A percentile compares a stretch with the other conserved stretches of the same genome.
phyloP scores from a whole-genome alignment of 306 rosid species.

The Trifolium pratense region DNA sequence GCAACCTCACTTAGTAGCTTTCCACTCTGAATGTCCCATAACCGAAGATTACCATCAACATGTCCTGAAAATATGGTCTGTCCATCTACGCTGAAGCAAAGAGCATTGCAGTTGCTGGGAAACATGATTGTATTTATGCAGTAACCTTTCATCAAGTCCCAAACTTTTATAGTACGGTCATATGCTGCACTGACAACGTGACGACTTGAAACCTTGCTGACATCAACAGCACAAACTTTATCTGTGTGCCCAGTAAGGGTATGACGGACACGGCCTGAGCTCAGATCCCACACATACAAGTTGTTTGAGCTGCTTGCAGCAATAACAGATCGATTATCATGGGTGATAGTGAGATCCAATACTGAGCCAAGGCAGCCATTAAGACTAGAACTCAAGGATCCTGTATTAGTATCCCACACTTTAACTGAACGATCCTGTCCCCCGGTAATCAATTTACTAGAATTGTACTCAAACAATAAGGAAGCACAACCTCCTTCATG shows the following conservation, averaged over 20 bases:
- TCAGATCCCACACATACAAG: slow-evolving; percentile 84
- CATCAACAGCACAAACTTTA: slow-evolving; percentile 97
- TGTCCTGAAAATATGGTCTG: slow-evolving; percentile 91
- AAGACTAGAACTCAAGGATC: slow-evolving; percentile 65
- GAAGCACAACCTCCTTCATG: slow-evolving; percentile 98
- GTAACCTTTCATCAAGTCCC: slow-evolving; percentile 96
- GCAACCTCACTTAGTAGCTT: slow-evolving; percentile 89
- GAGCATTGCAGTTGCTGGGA: slow-evolving; percentile 85
- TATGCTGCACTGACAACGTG: slow-evolving; percentile 90
- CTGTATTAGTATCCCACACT: slow-evolving; percentile 88
- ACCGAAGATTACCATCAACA: slow-evolving; percentile 89
- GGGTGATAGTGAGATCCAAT: slow-evolving; percentile 82
- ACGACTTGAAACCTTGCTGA: slow-evolving; percentile 85
- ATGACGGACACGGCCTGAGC: slow-evolving; percentile 82
- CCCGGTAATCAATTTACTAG: slow-evolving; percentile 81
- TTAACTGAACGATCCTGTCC: slow-evolving; percentile 91
- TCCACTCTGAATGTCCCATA: slow-evolving; percentile 90
- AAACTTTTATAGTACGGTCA: slow-evolving; percentile 93
- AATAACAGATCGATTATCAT: slow-evolving; percentile 82
- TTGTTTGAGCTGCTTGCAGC: slow-evolving; percentile 99
- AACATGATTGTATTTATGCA: slow-evolving; percentile 86
- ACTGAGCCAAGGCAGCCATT: slow-evolving; percentile 94
- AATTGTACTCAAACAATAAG: slow-evolving; percentile 74
- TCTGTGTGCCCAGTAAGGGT: slow-evolving; percentile 91
- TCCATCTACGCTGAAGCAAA: slow-evolving; percentile 89